phyloP scores from a whole-genome alignment of 2,329 filamentous ascomycete species.

The Sphaerulina populicola region DNA sequence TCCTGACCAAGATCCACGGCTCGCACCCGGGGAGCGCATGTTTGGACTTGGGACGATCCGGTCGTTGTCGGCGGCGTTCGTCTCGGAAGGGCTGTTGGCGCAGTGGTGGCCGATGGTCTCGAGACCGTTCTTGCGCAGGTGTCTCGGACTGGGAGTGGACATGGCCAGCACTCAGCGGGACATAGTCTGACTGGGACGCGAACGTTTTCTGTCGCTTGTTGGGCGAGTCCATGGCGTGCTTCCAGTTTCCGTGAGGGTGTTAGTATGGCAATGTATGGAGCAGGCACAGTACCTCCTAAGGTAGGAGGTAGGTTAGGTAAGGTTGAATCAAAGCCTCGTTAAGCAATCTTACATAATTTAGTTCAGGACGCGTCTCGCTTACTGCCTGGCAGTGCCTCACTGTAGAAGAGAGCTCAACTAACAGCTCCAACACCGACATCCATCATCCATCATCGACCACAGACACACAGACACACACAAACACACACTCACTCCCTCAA shows the following conservation, averaged over 20 bases:
- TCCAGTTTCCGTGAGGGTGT: too few species aligned
- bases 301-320: not conserved
- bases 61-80: conserved; percentile 27
- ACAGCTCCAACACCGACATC: too few species aligned
- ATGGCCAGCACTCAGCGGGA: conserved; percentile 21
- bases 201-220: conserved; percentile 23
- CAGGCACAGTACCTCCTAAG: too few species aligned
- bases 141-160: not conserved
- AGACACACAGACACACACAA: too few species aligned
- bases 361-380: too few species aligned
- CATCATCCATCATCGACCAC: too few species aligned
- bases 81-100: conserved; percentile 8
- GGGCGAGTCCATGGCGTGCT: conserved; percentile 21
- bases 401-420: too few species aligned
- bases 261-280: not conserved
- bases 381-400: too few species aligned
- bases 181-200: conserved; percentile 23
- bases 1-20: conserved; percentile 89
- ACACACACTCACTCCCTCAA: too few species aligned
- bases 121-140: not conserved
- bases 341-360: too few species aligned
- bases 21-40: conserved; percentile 69
- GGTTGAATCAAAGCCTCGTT: too few species aligned
- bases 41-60: conserved; percentile 74
- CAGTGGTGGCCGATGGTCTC: conserved; percentile 1